These are phyloP conservation scores for Paraphaeosphaeria minitans DNA, from an alignment of 2,329 filamentous ascomycete genomes.

Conservation along the genomic window DNA sequence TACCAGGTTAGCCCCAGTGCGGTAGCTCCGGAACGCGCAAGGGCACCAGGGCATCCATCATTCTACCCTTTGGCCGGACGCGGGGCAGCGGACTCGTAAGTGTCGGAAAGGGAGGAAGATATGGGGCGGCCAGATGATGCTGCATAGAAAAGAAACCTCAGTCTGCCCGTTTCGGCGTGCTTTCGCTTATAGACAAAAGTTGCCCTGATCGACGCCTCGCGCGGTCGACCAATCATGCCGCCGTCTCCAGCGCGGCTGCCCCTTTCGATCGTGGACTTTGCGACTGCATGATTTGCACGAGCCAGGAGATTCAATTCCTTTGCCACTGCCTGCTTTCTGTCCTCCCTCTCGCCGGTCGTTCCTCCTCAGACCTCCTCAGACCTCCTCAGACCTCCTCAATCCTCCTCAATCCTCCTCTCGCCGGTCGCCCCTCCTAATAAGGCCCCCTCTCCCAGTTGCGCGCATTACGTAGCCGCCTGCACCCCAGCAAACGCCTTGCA, in stretches of 20 bases:
- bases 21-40: conserved; percentile 2
- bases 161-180: not conserved
- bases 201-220: not conserved
- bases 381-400: conserved; percentile 1
- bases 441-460: not conserved
- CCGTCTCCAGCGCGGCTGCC: conserved; percentile 1
- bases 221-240: not conserved
- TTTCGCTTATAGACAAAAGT: conserved; percentile 3
- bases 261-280: conserved; percentile 5
- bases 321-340: not conserved
- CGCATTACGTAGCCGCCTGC: conserved; percentile 5
- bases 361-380: conserved; percentile 1
- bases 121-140: no score
- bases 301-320: conserved; percentile 4
- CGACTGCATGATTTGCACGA: conserved; percentile 11
- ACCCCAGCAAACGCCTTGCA: conserved; percentile 1
- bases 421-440: conserved; percentile 1
- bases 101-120: not conserved
- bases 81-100: not conserved
- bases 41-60: not conserved
- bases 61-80: not conserved
- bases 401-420: not conserved
- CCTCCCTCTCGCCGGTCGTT: not conserved
- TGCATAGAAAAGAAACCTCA: not conserved
- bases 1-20: not conserved